Conservation (phyloP, 495 filamentous ascomycete species). For the Penicillium tannophilum region DNA sequence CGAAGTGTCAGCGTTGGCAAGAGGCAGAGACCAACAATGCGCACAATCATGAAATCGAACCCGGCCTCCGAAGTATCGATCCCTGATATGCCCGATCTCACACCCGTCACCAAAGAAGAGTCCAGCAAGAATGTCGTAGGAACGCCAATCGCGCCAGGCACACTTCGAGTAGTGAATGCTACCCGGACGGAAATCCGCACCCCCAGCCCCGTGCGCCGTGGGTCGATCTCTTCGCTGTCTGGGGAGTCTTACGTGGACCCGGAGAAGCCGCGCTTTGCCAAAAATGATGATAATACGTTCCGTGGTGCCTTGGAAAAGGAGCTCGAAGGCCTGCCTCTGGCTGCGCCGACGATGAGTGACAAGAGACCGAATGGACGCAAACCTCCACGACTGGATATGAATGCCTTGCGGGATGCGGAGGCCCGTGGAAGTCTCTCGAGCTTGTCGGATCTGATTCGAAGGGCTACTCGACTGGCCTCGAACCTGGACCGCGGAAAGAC, state of each 20-base stretch:
- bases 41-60: slow-evolving; percentile 56
- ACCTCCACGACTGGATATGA: slow-evolving; percentile 77
- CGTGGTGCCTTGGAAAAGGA: slow-evolving; percentile 30
- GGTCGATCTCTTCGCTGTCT: slow-evolving; percentile 34
- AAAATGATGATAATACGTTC: slow-evolving; percentile 12
- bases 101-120: background rate
- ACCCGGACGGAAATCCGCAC: slow-evolving; percentile 18
- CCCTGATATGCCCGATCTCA: slow-evolving; percentile 14
- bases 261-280: slow-evolving; percentile 40
- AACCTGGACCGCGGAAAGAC: slow-evolving; percentile 88
- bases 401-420: slow-evolving; percentile 76
- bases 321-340: slow-evolving; percentile 35
- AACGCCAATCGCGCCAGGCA: background rate
- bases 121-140: background rate
- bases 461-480: slow-evolving; percentile 83
- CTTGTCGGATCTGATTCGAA: slow-evolving; percentile 83
- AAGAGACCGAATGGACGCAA: slow-evolving; percentile 51
- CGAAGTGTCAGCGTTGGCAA: slow-evolving; percentile 78
- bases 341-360: slow-evolving; percentile 46
- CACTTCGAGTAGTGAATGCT: background rate
- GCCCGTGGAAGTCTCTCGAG: slow-evolving; percentile 86
- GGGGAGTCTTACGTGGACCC: slow-evolving; percentile 32
- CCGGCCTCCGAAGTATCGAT: slow-evolving; percentile 21
- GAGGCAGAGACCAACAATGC: slow-evolving; percentile 69
- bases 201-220: slow-evolving; percentile 26